Conservation (phyloP, 345 rosid genomes). For the Bretschneidera sinensis region DNA sequence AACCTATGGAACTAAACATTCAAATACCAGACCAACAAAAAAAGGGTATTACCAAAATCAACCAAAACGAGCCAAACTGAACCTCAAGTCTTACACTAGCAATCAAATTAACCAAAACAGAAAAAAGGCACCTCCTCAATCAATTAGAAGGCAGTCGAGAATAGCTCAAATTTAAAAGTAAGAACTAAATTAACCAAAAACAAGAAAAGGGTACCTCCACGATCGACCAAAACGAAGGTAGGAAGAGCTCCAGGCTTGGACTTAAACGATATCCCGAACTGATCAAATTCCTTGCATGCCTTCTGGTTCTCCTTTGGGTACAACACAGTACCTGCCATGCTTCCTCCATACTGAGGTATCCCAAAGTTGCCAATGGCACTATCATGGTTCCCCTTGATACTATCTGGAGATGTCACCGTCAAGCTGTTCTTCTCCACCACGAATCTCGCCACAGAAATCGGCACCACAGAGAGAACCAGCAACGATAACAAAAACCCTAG, state of each 20-base stretch:
- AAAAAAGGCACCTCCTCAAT: conserved; percentile 75
- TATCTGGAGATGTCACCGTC: conserved; percentile 84
- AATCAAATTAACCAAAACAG: neutral
- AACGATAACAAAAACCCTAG: conserved; percentile 36
- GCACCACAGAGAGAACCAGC: conserved; percentile 8
- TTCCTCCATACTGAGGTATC: conserved; percentile 99
- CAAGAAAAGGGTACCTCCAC: conserved; percentile 71
- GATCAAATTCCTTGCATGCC: conserved; percentile 65
- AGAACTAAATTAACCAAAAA: neutral
- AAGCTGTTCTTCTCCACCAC: conserved; percentile 98
- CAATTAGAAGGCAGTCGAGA: conserved; percentile 37
- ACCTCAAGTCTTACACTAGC: neutral
- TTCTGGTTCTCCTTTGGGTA: conserved; percentile 72
- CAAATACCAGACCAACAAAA: neutral
- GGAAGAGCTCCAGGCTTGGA: conserved; percentile 87
- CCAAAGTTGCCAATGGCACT: conserved; percentile 98
- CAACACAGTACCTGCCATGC: conserved; percentile 81
- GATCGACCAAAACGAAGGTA: conserved; percentile 74
- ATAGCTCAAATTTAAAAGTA: neutral
- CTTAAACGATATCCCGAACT: conserved; percentile 54
- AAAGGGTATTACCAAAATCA: conserved; percentile 3
- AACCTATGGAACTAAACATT: neutral
- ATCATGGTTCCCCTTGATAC: conserved; percentile 76
- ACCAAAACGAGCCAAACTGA: neutral
- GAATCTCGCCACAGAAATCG: conserved; percentile 42